These are phyloP conservation scores for Hypoxylon sp. DNA, from an alignment of 2,329 filamentous ascomycete genomes.

Conservation along the genomic window DNA sequence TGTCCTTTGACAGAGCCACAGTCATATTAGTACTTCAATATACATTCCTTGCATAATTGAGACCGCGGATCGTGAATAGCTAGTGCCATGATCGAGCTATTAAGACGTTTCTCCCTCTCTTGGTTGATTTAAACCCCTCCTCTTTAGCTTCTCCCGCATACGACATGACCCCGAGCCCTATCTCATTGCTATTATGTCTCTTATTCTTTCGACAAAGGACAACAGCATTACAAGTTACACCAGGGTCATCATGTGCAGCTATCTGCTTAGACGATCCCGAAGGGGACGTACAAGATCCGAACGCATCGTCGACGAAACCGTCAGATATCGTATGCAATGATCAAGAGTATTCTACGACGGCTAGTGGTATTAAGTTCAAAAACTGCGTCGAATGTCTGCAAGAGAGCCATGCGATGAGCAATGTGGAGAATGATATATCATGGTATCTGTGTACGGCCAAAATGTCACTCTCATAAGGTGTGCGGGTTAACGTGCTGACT, in stretches of 20 bases:
- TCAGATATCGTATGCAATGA: conserved; percentile 65
- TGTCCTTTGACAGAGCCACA: conserved; percentile 6
- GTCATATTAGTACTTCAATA: conserved; percentile 7
- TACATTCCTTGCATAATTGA: conserved; percentile 10
- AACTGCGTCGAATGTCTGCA: conserved; percentile 64
- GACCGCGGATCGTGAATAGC: conserved; percentile 21
- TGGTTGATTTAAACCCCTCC: conserved; percentile 16
- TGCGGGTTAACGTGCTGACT: conserved; percentile 39
- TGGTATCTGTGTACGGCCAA: conserved; percentile 64
- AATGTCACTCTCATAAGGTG: background rate
- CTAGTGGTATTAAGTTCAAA: conserved; percentile 62
- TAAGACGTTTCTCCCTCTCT: conserved; percentile 24
- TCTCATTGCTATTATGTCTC: conserved; percentile 35
- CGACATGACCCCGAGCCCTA: conserved; percentile 33
- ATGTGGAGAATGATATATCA: conserved; percentile 58
- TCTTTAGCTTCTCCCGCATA: conserved; percentile 8
- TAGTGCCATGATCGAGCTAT: conserved; percentile 32
- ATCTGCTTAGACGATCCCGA: conserved; percentile 61
- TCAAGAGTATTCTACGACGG: conserved; percentile 56
- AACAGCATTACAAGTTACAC: conserved; percentile 62
- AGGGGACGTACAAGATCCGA: conserved; percentile 54
- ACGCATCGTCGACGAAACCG: conserved; percentile 59
- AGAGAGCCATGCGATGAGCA: conserved; percentile 60
- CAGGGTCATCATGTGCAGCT: conserved; percentile 65
- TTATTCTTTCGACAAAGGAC: conserved; percentile 39